A percentile compares a stretch with the other conserved stretches of the same genome.
Conservation (phyloP, 805 yeast genomes). For the Sungouiozyma ichnusensis region DNA sequence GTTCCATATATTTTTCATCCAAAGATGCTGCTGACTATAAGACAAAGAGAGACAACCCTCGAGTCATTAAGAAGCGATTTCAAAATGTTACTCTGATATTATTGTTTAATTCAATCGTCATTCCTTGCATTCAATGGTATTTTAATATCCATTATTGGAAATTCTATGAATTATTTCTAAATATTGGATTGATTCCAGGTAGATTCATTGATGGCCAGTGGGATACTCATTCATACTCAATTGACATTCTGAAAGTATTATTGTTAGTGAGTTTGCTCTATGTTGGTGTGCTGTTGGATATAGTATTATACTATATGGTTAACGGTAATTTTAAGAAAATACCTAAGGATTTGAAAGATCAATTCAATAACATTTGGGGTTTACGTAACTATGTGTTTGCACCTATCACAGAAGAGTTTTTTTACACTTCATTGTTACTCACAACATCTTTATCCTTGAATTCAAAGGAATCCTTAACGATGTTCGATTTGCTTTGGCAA, state of each 20-base stretch:
- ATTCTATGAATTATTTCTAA: slow-evolving; percentile 8
- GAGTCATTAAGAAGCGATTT: slow-evolving; percentile 19
- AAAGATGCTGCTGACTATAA: slow-evolving; percentile 12
- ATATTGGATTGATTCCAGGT: slow-evolving; percentile 21
- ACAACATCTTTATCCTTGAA: slow-evolving; percentile 11
- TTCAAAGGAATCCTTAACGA: slow-evolving; percentile 3
- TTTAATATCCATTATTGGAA: slow-evolving; percentile 1
- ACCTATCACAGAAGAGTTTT: slow-evolving; percentile 27
- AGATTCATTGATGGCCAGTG: slow-evolving; percentile 8
- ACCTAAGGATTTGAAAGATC: slow-evolving; percentile 9
- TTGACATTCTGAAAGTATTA: slow-evolving; percentile 9
- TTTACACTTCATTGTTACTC: slow-evolving; percentile 26
- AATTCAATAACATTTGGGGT: slow-evolving; percentile 23
- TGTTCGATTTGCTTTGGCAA: slow-evolving; percentile 11
- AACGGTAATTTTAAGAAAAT: slow-evolving; percentile 2
- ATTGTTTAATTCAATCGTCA: slow-evolving; percentile 11
- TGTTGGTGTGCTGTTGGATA: slow-evolving; percentile 20
- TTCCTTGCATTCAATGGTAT: slow-evolving; percentile 11
- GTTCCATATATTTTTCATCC: slow-evolving; percentile 15
- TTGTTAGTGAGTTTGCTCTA: slow-evolving; percentile 14
- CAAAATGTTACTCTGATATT: slow-evolving; percentile 11
- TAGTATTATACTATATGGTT: slow-evolving; percentile 12
- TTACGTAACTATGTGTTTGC: slow-evolving; percentile 26
- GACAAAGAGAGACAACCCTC: slow-evolving; percentile 24
- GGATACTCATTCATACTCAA: slow-evolving; percentile 7